These are phyloP conservation scores for Xylariaceae sp. DNA, from an alignment of 2,329 filamentous ascomycete species.

Conservation along the genomic window DNA sequence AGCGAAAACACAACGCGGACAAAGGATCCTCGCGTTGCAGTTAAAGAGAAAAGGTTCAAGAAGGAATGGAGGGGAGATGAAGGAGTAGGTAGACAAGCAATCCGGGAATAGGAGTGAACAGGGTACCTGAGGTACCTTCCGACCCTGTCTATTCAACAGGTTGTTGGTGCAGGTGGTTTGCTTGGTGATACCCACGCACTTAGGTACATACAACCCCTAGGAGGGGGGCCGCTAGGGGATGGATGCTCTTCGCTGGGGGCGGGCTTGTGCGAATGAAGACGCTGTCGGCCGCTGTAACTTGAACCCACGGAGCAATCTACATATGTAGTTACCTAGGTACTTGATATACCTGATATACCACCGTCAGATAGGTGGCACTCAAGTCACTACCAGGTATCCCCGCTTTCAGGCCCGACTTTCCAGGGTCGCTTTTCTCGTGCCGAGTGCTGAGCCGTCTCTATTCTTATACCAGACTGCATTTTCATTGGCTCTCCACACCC, in stretches of 20 bases:
- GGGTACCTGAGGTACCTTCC: constrained; percentile 6
- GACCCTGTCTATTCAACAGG: no score
- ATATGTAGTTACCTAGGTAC: no score
- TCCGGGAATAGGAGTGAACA: constrained; percentile 22
- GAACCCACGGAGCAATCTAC: no score
- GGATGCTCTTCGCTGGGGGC: background rate
- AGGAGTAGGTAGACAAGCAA: background rate
- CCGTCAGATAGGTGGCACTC: background rate
- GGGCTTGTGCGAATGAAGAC: no score
- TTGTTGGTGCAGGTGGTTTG: no score
- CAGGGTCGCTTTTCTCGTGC: constrained; percentile 22
- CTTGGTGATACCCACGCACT: background rate
- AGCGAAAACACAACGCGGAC: constrained; percentile 3
- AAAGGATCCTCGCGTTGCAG: constrained; percentile 16
- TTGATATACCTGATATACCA: no score
- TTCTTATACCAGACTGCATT: constrained; percentile 20
- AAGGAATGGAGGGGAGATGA: constrained; percentile 21
- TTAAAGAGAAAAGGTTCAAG: constrained; percentile 14
- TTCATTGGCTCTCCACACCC: constrained; percentile 25
- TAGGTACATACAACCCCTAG: background rate
- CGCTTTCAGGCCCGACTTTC: constrained; percentile 22
- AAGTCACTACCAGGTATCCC: background rate
- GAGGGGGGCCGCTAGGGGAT: no score
- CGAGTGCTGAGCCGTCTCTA: constrained; percentile 26
- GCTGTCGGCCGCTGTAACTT: no score